These are phyloP conservation scores for Tricholoma saponaceum DNA, from an alignment of 768 basidiomycete genomes.

Conservation along the genomic window DNA sequence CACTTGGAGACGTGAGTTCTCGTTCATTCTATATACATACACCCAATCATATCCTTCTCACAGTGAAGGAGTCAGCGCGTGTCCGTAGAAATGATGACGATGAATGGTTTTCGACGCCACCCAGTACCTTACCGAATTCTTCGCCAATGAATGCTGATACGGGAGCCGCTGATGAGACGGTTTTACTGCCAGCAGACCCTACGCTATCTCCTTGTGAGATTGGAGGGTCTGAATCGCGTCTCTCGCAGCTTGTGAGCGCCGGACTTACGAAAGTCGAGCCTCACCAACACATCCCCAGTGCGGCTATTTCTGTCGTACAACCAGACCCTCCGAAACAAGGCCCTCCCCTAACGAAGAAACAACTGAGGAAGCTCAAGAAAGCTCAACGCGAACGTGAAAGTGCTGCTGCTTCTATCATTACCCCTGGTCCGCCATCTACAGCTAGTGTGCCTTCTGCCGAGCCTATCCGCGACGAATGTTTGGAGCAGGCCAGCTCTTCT, in stretches of 20 bases:
- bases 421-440: background rate
- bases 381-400: background rate
- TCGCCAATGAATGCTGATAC: background rate
- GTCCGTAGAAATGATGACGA: constrained; percentile 8
- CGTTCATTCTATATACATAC: background rate
- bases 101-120: constrained; percentile 30
- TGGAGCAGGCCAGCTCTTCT: background rate
- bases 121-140: background rate
- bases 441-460: background rate
- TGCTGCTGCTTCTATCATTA: background rate
- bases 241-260: background rate
- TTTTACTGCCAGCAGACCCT: background rate
- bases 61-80: constrained; percentile 10
- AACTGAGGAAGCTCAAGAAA: background rate
- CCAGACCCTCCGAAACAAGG: background rate
- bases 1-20: constrained; percentile 37
- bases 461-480: background rate
- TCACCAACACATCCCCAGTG: background rate
- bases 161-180: background rate
- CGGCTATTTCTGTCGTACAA: background rate
- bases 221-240: background rate
- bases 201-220: background rate
- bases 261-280: background rate
- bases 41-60: background rate
- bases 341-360: constrained; percentile 2